phyloP scores from a whole-genome alignment of 331 rosid genomes.

The Quercus tomentella region DNA sequence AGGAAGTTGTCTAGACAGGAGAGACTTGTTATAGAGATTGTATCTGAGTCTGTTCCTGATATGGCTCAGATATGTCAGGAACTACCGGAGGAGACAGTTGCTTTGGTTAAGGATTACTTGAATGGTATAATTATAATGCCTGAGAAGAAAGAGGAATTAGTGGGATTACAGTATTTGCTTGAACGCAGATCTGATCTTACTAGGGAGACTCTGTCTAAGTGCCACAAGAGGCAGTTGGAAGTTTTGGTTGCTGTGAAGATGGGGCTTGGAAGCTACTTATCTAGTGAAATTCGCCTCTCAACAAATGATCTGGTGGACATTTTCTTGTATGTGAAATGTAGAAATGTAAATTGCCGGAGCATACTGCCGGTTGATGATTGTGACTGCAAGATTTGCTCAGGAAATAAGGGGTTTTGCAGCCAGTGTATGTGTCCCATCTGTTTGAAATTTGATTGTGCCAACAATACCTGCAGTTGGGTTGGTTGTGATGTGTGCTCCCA shows the following conservation, averaged over 20 bases:
- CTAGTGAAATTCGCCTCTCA: slow-evolving; percentile 44
- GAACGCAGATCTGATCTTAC: slow-evolving; percentile 79
- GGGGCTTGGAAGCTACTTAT: slow-evolving; percentile 70
- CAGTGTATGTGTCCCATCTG: slow-evolving; percentile 96
- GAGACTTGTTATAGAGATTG: slow-evolving; percentile 60
- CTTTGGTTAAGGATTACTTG: slow-evolving; percentile 56
- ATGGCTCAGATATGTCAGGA: slow-evolving; percentile 66
- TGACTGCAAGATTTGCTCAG: slow-evolving; percentile 90
- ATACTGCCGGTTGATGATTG: slow-evolving; percentile 95
- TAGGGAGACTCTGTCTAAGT: slow-evolving; percentile 70
- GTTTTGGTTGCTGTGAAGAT: slow-evolving; percentile 69
- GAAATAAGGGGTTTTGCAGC: slow-evolving; percentile 83
- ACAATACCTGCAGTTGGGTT: slow-evolving; percentile 93
- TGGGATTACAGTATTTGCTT: slow-evolving; percentile 55
- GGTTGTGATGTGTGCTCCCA: slow-evolving; percentile 98
- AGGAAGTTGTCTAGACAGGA: slow-evolving; percentile 61
- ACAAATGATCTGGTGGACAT: slow-evolving; percentile 62
- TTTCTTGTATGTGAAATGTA: slow-evolving; percentile 76
- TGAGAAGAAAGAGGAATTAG: slow-evolving; percentile 81
- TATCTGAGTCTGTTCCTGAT: slow-evolving; percentile 50
- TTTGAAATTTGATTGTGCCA: slow-evolving; percentile 94
- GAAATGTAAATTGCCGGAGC: slow-evolving; percentile 69
- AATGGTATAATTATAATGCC: slow-evolving; percentile 58
- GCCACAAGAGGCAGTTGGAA: slow-evolving; percentile 70
- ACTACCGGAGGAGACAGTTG: slow-evolving; percentile 57